A percentile compares a stretch with the other conserved stretches of the same genome.
Evolutionary conservation across 1,284 basidiomycete species (phyloP).

Genomic region (Chiua sp.): DNA sequence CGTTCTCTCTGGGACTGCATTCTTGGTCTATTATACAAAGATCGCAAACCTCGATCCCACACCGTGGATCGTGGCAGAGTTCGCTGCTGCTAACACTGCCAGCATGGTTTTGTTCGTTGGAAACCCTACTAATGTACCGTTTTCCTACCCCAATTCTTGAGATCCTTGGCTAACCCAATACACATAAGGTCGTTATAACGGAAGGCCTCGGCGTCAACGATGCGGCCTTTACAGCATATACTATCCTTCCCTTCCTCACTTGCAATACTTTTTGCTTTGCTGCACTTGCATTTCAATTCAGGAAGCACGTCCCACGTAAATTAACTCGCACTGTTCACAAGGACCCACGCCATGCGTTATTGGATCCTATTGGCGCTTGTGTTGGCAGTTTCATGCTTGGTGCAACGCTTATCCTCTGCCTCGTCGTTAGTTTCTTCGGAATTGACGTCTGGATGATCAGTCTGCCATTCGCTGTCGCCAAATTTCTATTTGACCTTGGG

Average conservation of each 20-base stretch:
- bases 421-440: conserved; percentile 62
- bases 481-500: conserved; percentile 69
- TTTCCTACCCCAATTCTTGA: background rate
- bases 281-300: conserved; percentile 61
- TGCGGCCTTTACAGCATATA: conserved; percentile 73
- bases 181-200: conserved; percentile 56
- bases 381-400: conserved; percentile 58
- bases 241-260: conserved; percentile 71
- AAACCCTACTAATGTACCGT: conserved; percentile 73
- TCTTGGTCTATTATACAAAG: conserved; percentile 86
- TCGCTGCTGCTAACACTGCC: conserved; percentile 83
- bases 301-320: conserved; percentile 52
- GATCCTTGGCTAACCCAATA: background rate
- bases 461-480: conserved; percentile 83
- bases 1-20: conserved; percentile 85
- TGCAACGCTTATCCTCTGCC: conserved; percentile 53
- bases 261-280: conserved; percentile 61
- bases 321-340: conserved; percentile 46
- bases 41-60: conserved; percentile 59
- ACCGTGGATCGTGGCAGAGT: conserved; percentile 61
- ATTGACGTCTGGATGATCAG: conserved; percentile 84
- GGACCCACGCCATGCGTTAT: conserved; percentile 52
- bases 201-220: conserved; percentile 66
- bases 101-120: conserved; percentile 71
- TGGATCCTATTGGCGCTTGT: conserved; percentile 55